Evolutionary conservation across 2,329 filamentous ascomycete species (phyloP), one percentile per base, ranked within the genome.

Genomic region (Thielaviopsis punctulata): DNA sequence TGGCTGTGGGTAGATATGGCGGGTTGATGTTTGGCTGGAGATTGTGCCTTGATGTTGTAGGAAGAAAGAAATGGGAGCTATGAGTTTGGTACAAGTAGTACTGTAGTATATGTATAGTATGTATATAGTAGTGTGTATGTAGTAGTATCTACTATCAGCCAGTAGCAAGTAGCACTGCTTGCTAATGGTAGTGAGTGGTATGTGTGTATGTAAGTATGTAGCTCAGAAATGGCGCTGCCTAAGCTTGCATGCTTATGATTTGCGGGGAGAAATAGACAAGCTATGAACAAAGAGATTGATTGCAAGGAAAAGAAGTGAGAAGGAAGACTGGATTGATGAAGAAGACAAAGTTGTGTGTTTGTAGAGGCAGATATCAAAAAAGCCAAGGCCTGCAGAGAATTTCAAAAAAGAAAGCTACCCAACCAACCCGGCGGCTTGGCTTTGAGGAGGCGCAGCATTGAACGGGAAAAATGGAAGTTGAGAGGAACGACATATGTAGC

Each of bases 1-100:
- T 79, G 56, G 52, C 59, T 61, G 52, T 15, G n/a, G 22, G 49
- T 39, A 45, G 54, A 51, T 41, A 25, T 9, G 49, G 41, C 15
- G 12, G 23, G 21, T 39, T 7, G 22, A 21, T 21, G 21, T 21
- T 21, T 8, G 5, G 21, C 3, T 18, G 7, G 41, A 45, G 22
- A 45, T n/a, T 45, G 30, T 9, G 9, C 10, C 8, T 9, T 2
- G 41, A 44, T 18, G 41, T 45, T 23, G 41, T 45, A 21, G 22
- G 19, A 44, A 4, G 41, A 19, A 44, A n/a, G 10, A 23, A 45
- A 15, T 4, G n/a, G n/a, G 30, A 36, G 5, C n/a, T 36, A 36
- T 36, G n/a, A 23, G 41, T 45, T 10, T 19, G 6, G 18, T 13
- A 6, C 22, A 10, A 19, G 6, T 13, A 15, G 18, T 9, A n/a